Percentiles rank a stretch among this genome's conserved stretches.
Evolutionary conservation across 31 red algal genomes (phyloP).

Genomic region (Asparagopsis taxiformis): DNA sequence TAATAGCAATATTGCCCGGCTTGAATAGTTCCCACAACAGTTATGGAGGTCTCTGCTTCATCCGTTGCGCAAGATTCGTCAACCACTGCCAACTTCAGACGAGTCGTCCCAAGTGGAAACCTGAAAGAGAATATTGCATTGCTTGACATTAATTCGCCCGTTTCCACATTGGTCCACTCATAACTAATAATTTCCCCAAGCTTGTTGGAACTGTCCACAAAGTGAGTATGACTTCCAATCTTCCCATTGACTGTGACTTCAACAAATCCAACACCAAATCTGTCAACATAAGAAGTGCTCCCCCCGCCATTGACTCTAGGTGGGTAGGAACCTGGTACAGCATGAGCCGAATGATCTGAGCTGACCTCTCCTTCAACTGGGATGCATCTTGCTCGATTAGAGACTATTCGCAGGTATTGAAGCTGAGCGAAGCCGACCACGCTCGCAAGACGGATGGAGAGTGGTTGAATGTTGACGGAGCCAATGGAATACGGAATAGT

Average conservation of each 20-base stretch:
- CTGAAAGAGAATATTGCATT: conserved; percentile 20
- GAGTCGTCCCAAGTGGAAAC: conserved; percentile 69
- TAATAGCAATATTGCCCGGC: conserved; percentile 68
- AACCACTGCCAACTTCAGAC: conserved; percentile 51
- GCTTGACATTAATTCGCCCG: conserved; percentile 41
- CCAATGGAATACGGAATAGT: conserved; percentile 3
- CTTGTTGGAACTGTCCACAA: conserved; percentile 32
- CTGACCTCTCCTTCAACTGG: conserved; percentile 9
- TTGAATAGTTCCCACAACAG: conserved; percentile 50
- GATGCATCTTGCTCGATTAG: conserved; percentile 4
- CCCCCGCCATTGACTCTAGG: conserved; percentile 36
- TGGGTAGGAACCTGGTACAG: conserved; percentile 63
- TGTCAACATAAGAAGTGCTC: conserved; percentile 50
- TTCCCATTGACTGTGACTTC: conserved; percentile 45
- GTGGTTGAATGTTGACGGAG: conserved; percentile 6
- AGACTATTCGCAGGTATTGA: conserved; percentile 18
- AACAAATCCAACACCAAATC: conserved; percentile 51
- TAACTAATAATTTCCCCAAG: conserved; percentile 40
- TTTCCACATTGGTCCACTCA: conserved; percentile 57
- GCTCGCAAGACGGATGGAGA: conserved; percentile 32
- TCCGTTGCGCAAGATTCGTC: conserved; percentile 47
- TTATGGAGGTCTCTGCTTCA: conserved; percentile 60
- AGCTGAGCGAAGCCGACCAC: conserved; percentile 31
- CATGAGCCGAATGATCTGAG: conserved; percentile 56
- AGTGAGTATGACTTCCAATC: conserved; percentile 74